phyloP scores from a whole-genome alignment of 2,329 filamentous ascomycete species.

The Fusarium armeniacum region DNA sequence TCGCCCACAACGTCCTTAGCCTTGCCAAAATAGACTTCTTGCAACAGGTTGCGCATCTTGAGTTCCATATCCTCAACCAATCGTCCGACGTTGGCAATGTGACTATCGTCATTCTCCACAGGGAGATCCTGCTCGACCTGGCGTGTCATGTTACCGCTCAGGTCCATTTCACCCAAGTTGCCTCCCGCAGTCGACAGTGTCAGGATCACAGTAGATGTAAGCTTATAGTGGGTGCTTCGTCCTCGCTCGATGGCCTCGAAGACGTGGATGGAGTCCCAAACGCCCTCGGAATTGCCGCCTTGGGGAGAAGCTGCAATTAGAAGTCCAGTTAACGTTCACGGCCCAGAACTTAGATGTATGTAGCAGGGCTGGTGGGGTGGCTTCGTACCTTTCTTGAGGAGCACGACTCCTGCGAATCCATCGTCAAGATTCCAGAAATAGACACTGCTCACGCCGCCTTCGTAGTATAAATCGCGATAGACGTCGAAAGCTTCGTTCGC shows the following conservation, averaged over 20 bases:
- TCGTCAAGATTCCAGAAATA: conserved; percentile 99
- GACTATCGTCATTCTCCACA: conserved; percentile 89
- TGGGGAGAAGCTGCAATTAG: conserved; percentile 71
- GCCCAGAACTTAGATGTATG: not conserved
- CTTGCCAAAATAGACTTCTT: conserved; percentile 99
- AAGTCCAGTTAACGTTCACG: conserved; percentile 26
- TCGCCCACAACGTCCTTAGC: conserved; percentile 98
- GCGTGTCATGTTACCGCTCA: conserved; percentile 97
- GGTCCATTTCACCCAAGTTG: conserved; percentile 85
- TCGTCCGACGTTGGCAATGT: conserved; percentile 94
- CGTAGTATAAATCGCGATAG: conserved; percentile 96
- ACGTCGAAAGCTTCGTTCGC: conserved; percentile 98
- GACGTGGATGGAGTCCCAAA: conserved; percentile 99
- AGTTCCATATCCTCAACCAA: conserved; percentile 99
- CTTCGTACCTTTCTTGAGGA: conserved; percentile 90
- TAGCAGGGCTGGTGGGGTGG: not conserved
- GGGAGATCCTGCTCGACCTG: conserved; percentile 94
- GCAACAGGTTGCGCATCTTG: conserved; percentile 97
- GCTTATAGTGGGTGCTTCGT: conserved; percentile 94
- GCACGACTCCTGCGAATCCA: conserved; percentile 94
- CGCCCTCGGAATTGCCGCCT: conserved; percentile 77
- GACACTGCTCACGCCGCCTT: conserved; percentile 94
- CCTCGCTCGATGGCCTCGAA: conserved; percentile 96
- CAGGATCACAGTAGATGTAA: conserved; percentile 96
- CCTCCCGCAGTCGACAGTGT: conserved; percentile 75